Conservation (phyloP, 2,329 filamentous ascomycete species). For the Aureobasidium namibiae region DNA sequence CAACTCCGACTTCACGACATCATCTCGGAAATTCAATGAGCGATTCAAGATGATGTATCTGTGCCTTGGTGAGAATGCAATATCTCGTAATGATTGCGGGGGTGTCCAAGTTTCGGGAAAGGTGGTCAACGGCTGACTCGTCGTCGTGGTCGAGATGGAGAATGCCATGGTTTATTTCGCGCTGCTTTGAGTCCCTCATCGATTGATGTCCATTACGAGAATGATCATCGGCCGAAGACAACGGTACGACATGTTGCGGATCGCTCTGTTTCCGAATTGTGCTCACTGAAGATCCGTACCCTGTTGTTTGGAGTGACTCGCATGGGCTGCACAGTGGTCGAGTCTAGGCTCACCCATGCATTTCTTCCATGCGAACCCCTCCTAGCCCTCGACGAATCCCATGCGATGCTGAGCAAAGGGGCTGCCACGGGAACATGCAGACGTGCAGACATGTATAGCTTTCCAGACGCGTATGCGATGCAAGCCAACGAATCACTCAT, state of each 20-base stretch:
- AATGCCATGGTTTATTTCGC: not conserved
- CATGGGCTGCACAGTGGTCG: not conserved
- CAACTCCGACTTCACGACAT: not conserved
- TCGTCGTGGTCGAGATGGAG: not conserved
- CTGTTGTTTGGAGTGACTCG: not conserved
- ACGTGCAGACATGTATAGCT: not conserved
- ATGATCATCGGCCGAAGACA: not conserved
- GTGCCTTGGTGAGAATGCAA: not conserved
- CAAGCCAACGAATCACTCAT: not conserved
- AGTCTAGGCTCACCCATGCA: not conserved
- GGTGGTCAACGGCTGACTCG: not conserved
- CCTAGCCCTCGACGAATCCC: not conserved
- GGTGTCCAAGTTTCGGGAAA: not conserved
- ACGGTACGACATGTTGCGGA: not conserved
- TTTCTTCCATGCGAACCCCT: not conserved
- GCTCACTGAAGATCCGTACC: no score
- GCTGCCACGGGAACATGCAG: not conserved
- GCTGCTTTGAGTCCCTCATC: not conserved
- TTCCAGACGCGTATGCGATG: not conserved
- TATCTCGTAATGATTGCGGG: not conserved
- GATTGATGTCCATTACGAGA: not conserved
- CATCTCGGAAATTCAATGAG: not conserved
- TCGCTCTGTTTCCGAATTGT: no score
- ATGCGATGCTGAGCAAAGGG: not conserved
- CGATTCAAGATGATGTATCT: not conserved